phyloP scores from a whole-genome alignment of 768 basidiomycete species.

The Hygrophorus pudorinus region DNA sequence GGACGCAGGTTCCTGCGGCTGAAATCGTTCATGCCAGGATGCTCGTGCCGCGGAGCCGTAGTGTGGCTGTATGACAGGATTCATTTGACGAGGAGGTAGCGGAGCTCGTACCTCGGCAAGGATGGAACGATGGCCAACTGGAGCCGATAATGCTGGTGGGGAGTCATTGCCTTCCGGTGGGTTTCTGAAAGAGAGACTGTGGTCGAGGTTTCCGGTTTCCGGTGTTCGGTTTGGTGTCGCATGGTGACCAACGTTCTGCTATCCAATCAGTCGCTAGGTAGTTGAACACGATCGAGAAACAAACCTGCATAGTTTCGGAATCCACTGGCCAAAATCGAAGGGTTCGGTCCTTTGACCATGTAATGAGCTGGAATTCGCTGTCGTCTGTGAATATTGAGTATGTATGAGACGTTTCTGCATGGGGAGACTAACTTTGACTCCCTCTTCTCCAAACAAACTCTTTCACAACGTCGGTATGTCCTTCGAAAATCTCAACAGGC shows the following conservation, averaged over 20 bases:
- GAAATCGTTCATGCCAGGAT: constrained; percentile 7
- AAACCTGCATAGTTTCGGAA: constrained; percentile 56
- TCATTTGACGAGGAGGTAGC: constrained; percentile 11
- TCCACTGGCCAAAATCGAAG: constrained; percentile 87
- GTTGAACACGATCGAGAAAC: constrained; percentile 4
- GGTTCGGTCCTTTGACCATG: constrained; percentile 82
- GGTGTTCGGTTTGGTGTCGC: constrained; percentile 20
- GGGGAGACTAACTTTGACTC: constrained; percentile 32
- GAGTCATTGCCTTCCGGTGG: constrained; percentile 31
- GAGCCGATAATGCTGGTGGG: constrained; percentile 50
- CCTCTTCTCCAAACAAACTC: constrained; percentile 95
- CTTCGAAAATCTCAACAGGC: constrained; percentile 72
- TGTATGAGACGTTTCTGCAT: not conserved
- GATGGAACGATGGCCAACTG: constrained; percentile 55
- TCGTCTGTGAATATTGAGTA: constrained; percentile 15
- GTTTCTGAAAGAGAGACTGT: constrained; percentile 43
- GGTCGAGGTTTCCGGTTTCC: constrained; percentile 19
- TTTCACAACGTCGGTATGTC: constrained; percentile 89
- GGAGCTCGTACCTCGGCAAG: constrained; percentile 62
- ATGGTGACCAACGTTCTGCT: constrained; percentile 40
- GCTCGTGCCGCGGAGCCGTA: constrained; percentile 14
- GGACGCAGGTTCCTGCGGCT: not conserved
- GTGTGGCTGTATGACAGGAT: constrained; percentile 22
- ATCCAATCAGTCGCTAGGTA: constrained; percentile 7
- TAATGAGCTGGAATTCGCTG: constrained; percentile 50